Conservation (phyloP, 768 basidiomycete genomes). For the Pholiota microspora region DNA sequence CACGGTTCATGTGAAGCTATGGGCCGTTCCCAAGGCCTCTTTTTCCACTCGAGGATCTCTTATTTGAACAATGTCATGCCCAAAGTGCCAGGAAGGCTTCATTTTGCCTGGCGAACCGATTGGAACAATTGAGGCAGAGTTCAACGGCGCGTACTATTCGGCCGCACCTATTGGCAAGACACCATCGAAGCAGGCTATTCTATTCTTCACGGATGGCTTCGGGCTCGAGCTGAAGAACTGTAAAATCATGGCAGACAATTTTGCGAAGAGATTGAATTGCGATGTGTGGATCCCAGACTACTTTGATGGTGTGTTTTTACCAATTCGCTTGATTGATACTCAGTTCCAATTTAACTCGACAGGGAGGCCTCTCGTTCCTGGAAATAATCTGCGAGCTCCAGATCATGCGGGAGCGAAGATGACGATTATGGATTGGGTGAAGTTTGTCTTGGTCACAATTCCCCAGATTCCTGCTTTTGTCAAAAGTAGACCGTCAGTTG, state of each 20-base stretch:
- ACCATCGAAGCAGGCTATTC: conserved; percentile 31
- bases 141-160: conserved; percentile 41
- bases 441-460: conserved; percentile 25
- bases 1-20: no score
- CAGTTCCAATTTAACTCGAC: not conserved
- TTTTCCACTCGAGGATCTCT: no score
- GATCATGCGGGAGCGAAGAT: conserved; percentile 34
- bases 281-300: conserved; percentile 61
- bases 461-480: conserved; percentile 30
- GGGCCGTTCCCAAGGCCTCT: no score
- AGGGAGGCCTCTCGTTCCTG: conserved; percentile 31
- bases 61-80: conserved; percentile 29
- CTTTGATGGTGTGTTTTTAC: conserved; percentile 37
- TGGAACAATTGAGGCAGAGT: conserved; percentile 32
- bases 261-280: conserved; percentile 40
- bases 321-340: no score
- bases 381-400: conserved; percentile 25
- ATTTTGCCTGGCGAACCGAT: conserved; percentile 43
- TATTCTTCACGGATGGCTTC: conserved; percentile 56
- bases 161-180: conserved; percentile 20
- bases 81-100: conserved; percentile 43
- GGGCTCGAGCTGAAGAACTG: conserved; percentile 48
- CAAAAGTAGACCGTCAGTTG: conserved; percentile 29
- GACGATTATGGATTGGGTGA: conserved; percentile 27
- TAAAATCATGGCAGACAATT: conserved; percentile 51